These are phyloP conservation scores for Fusarium dimerum DNA, from an alignment of 2,329 filamentous ascomycete species.

Conservation along the genomic window DNA sequence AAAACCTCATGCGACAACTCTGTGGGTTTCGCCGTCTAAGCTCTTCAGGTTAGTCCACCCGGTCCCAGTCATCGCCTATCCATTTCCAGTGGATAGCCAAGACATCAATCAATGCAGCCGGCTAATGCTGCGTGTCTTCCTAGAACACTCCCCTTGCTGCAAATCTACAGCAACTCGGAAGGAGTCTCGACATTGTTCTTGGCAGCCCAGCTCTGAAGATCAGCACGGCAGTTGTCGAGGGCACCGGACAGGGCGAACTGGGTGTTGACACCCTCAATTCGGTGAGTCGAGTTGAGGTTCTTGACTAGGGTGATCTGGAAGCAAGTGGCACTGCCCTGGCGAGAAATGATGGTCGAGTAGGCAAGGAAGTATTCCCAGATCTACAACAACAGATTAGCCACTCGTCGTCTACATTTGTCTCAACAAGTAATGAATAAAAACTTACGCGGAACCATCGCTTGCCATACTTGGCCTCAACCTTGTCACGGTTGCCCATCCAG, in stretches of 20 bases:
- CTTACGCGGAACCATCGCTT: constrained; percentile 91
- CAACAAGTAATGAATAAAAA: neutral
- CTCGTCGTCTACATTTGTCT: neutral
- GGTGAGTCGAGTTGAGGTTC: constrained; percentile 89
- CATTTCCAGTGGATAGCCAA: too few species aligned
- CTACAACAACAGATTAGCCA: constrained; percentile 38
- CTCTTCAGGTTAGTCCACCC: neutral
- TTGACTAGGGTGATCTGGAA: constrained; percentile 88
- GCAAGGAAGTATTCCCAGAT: constrained; percentile 95
- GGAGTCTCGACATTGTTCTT: constrained; percentile 39
- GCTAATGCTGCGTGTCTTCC: neutral
- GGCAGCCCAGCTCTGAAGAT: constrained; percentile 37
- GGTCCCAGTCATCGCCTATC: too few species aligned
- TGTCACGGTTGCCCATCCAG: constrained; percentile 92
- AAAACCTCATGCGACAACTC: neutral
- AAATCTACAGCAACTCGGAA: constrained; percentile 29
- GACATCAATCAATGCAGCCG: neutral
- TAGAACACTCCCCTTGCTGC: neutral
- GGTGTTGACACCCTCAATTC: constrained; percentile 71
- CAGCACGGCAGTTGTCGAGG: constrained; percentile 39
- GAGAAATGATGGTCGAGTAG: constrained; percentile 80
- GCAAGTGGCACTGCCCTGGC: constrained; percentile 84
- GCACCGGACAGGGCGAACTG: constrained; percentile 73
- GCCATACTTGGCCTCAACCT: constrained; percentile 94
- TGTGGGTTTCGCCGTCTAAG: neutral